These are phyloP conservation scores for Yamadazyma kitorensis DNA, from an alignment of 805 yeast genomes.

Conservation along the genomic window DNA sequence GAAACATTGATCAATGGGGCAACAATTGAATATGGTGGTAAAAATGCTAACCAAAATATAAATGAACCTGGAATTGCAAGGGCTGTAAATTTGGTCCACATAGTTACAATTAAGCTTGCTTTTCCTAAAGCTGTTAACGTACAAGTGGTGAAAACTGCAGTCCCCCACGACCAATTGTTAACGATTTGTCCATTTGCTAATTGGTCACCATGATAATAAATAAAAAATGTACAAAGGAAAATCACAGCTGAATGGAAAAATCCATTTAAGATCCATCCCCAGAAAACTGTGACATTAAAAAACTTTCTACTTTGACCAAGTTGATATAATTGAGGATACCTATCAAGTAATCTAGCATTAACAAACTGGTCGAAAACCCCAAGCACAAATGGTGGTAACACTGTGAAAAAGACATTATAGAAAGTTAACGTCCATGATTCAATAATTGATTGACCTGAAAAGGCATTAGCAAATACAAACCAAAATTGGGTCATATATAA, in stretches of 20 bases:
- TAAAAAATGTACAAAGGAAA: conserved; percentile 66
- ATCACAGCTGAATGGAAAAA: conserved; percentile 89
- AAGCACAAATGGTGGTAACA: conserved; percentile 90
- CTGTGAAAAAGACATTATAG: conserved; percentile 92
- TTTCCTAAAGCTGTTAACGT: conserved; percentile 88
- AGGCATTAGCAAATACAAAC: conserved; percentile 91
- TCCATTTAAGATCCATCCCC: conserved; percentile 98
- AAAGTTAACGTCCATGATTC: conserved; percentile 98
- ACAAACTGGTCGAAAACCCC: conserved; percentile 98
- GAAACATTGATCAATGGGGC: conserved; percentile 86
- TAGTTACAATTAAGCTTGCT: conserved; percentile 86
- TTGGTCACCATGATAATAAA: conserved; percentile 66
- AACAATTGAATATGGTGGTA: conserved; percentile 81
- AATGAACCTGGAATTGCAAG: conserved; percentile 95
- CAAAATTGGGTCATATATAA: conserved; percentile 97
- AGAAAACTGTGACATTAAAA: conserved; percentile 86
- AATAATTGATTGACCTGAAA: conserved; percentile 91
- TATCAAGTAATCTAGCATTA: conserved; percentile 80
- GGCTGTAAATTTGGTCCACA: conserved; percentile 93
- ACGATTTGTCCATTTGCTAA: conserved; percentile 66
- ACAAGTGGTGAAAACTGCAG: conserved; percentile 83
- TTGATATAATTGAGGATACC: conserved; percentile 90
- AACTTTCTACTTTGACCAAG: conserved; percentile 87
- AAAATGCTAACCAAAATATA: conserved; percentile 74
- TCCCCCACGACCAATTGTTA: conserved; percentile 95